Evolutionary conservation across 805 yeast genomes (phyloP).

Genomic region (Maudiozyma barnettii): DNA sequence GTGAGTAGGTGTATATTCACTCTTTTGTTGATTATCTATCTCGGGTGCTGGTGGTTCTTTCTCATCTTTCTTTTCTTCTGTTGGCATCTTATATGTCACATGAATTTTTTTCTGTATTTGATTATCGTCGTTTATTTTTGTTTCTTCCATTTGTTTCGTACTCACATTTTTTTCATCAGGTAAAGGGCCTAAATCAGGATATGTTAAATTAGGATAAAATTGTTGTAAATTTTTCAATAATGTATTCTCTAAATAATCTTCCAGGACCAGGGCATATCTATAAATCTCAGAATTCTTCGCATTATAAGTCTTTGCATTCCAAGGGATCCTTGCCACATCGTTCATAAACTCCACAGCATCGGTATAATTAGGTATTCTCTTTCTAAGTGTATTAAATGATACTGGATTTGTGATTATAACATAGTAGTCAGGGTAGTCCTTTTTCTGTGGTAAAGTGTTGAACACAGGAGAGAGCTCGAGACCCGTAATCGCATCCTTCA

Average conservation of each 20-base stretch:
- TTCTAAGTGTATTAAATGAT: slow-evolving; percentile 63
- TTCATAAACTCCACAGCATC: slow-evolving; percentile 59
- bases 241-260: slow-evolving; percentile 31
- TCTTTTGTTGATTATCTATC: too few relatives aligned
- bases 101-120: not conserved
- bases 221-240: slow-evolving; percentile 30
- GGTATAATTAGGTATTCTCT: slow-evolving; percentile 48
- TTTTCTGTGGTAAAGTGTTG: slow-evolving; percentile 50
- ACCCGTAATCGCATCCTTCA: slow-evolving; percentile 22
- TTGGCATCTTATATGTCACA: slow-evolving; percentile 3
- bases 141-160: not conserved
- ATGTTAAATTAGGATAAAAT: slow-evolving; percentile 28
- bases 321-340: slow-evolving; percentile 75
- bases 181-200: slow-evolving; percentile 55
- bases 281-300: slow-evolving; percentile 58
- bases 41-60: too few relatives aligned
- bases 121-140: not conserved
- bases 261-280: slow-evolving; percentile 49
- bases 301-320: slow-evolving; percentile 86
- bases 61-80: too few relatives aligned
- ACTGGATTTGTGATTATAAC: slow-evolving; percentile 70
- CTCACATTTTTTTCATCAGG: slow-evolving; percentile 36
- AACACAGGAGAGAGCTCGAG: slow-evolving; percentile 25
- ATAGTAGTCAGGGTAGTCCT: slow-evolving; percentile 67
- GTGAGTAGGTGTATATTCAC: too few relatives aligned